Conservation (phyloP, 2,329 filamentous ascomycete genomes). For the Calonectria fujianensis region DNA sequence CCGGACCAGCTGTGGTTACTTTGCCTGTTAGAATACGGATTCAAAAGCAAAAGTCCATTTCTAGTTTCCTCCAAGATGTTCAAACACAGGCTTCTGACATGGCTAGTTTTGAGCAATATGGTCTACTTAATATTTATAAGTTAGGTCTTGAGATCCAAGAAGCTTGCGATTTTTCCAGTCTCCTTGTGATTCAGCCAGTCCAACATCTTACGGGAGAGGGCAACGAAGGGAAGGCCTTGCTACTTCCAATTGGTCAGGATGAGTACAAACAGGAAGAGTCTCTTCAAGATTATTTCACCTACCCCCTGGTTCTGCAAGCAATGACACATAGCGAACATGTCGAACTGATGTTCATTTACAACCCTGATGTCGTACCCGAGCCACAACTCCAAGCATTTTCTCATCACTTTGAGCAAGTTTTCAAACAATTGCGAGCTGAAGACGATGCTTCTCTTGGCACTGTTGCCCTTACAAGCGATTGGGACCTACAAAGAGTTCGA, state of each 20-base stretch:
- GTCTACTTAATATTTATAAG: conserved; percentile 46
- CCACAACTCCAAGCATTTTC: conserved; percentile 13
- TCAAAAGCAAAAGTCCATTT: conserved; percentile 56
- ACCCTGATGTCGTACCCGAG: conserved; percentile 12
- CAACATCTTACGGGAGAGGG: conserved; percentile 1
- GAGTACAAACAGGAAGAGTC: conserved; percentile 17
- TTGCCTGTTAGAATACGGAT: conserved; percentile 48
- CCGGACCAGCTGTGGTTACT: conserved; percentile 58
- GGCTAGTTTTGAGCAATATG: conserved; percentile 39
- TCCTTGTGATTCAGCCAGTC: conserved; percentile 9
- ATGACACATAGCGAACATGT: conserved; percentile 17
- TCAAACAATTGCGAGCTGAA: neutral
- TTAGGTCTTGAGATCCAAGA: conserved; percentile 14
- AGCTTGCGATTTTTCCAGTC: conserved; percentile 17
- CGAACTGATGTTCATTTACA: conserved; percentile 14
- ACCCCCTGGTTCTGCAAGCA: conserved; percentile 9
- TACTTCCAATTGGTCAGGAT: conserved; percentile 1
- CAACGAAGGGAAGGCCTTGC: neutral
- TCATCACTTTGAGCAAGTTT: conserved; percentile 17
- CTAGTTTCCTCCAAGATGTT: conserved; percentile 63
- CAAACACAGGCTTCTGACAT: conserved; percentile 42
- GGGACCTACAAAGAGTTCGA: conserved; percentile 3
- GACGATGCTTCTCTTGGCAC: neutral
- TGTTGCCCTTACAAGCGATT: neutral
- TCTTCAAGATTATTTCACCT: conserved; percentile 11